A percentile compares a stretch with the other conserved stretches of the same genome.
Conservation (phyloP, 1,284 basidiomycete species). For the Malassezia sp. region DNA sequence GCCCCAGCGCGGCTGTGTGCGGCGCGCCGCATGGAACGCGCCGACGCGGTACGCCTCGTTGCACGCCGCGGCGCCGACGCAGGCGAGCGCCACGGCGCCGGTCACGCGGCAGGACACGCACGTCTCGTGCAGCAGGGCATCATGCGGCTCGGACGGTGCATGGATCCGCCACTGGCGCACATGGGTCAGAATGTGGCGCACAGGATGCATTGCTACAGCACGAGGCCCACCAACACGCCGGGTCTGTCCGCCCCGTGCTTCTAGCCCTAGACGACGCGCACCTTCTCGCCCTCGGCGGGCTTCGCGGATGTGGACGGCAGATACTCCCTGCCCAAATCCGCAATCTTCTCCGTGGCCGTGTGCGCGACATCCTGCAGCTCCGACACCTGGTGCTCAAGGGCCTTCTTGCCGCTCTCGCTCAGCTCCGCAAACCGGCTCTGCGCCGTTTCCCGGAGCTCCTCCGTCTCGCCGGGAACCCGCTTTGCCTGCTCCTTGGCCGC, state of each 20-base stretch:
- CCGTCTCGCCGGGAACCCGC: too few relatives aligned
- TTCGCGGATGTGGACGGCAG: neutral
- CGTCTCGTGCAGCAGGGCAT: constrained; percentile 15
- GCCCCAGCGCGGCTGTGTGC: constrained; percentile 24
- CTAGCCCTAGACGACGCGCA: constrained; percentile 43
- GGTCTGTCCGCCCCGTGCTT: too few relatives aligned
- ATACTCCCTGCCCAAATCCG: constrained; percentile 11
- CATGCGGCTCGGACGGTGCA: too few relatives aligned
- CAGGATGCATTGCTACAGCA: neutral
- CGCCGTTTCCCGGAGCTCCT: constrained; percentile 3
- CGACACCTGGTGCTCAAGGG: constrained; percentile 6
- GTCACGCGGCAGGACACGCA: constrained; percentile 36
- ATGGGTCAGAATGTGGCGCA: too few relatives aligned
- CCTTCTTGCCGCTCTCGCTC: constrained; percentile 7
- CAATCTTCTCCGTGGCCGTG: constrained; percentile 6
- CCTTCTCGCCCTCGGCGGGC: constrained; percentile 19
- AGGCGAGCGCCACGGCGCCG: constrained; percentile 32
- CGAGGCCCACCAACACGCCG: neutral
- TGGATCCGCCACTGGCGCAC: too few relatives aligned
- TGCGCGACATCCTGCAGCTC: constrained; percentile 8
- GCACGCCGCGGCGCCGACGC: constrained; percentile 30
- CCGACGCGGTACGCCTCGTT: constrained; percentile 33
- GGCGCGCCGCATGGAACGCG: constrained; percentile 17
- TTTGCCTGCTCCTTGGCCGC: constrained; percentile 25
- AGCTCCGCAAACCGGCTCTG: constrained; percentile 15